Evolutionary conservation across 2,329 filamentous ascomycete genomes (phyloP).

Genomic region (Epichloe gansuensis): DNA sequence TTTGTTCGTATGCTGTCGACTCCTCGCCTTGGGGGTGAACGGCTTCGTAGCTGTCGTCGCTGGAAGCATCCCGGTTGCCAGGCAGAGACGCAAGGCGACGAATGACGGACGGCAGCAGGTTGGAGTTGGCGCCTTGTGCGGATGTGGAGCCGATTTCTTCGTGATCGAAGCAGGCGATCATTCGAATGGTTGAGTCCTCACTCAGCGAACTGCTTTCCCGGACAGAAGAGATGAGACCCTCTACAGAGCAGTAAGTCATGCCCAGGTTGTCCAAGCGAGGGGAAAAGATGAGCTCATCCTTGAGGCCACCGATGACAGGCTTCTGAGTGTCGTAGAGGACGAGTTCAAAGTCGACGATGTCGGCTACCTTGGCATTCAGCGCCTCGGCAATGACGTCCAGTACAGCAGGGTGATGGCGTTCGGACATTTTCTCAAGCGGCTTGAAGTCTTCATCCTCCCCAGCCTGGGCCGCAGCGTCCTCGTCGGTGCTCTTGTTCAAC

Average conservation of each 20-base stretch:
- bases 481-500: constrained; percentile 61
- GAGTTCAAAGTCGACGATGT: constrained; percentile 87
- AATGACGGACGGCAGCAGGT: constrained; percentile 76
- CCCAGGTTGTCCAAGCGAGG: constrained; percentile 91
- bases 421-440: constrained; percentile 63
- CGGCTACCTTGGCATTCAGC: constrained; percentile 54
- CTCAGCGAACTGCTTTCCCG: constrained; percentile 52
- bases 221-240: constrained; percentile 74
- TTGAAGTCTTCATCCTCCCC: constrained; percentile 45
- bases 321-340: constrained; percentile 96
- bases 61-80: constrained; percentile 50
- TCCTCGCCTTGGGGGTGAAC: constrained; percentile 48
- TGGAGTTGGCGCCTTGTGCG: constrained; percentile 87
- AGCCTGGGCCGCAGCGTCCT: constrained; percentile 28
- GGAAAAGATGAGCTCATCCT: constrained; percentile 92
- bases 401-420: constrained; percentile 82
- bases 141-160: constrained; percentile 92
- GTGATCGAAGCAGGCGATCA: constrained; percentile 94
- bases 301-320: constrained; percentile 75
- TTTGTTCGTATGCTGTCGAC: constrained; percentile 84
- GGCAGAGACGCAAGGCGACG: constrained; percentile 75
- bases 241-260: constrained; percentile 88
- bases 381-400: constrained; percentile 76
- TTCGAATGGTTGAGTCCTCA: constrained; percentile 67
- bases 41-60: constrained; percentile 47